These are phyloP conservation scores for Pholiota microspora DNA, from an alignment of 768 basidiomycete genomes.

Conservation along the genomic window DNA sequence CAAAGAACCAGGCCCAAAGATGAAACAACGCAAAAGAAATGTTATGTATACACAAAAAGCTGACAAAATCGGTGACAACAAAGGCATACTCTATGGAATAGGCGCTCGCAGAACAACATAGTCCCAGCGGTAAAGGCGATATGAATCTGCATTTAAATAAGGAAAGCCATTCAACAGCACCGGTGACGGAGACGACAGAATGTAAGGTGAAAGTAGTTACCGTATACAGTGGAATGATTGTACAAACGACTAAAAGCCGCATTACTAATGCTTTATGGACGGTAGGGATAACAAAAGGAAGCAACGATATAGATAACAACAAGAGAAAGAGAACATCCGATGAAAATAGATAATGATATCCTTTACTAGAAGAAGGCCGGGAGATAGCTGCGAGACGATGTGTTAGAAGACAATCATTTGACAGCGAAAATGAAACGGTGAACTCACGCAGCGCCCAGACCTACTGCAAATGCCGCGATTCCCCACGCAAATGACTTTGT, in stretches of 20 bases:
- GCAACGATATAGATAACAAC: conserved; percentile 16
- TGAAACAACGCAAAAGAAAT: not conserved
- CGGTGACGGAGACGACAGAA: not conserved
- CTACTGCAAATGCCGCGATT: conserved; percentile 78
- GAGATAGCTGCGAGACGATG: conserved; percentile 39
- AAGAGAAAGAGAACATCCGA: not conserved
- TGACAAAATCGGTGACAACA: too few relatives aligned
- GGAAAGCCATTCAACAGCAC: not conserved
- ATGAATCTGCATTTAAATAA: not conserved
- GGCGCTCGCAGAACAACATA: not conserved
- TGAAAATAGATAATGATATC: conserved; percentile 5
- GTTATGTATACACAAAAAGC: not conserved
- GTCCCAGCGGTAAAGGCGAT: not conserved
- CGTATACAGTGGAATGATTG: conserved; percentile 3
- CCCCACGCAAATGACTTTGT: conserved; percentile 84
- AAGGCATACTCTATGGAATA: not conserved
- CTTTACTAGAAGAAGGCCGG: conserved; percentile 57
- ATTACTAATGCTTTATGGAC: conserved; percentile 17
- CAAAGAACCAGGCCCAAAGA: not conserved
- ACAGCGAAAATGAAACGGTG: conserved; percentile 1
- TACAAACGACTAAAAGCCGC: conserved; percentile 13
- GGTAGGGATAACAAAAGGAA: conserved; percentile 14
- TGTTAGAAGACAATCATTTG: not conserved
- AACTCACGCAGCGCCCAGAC: conserved; percentile 77
- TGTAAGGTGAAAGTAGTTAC: not conserved